Conservation (phyloP, 2,329 filamentous ascomycete genomes). For the Atkinsonella texensis region DNA sequence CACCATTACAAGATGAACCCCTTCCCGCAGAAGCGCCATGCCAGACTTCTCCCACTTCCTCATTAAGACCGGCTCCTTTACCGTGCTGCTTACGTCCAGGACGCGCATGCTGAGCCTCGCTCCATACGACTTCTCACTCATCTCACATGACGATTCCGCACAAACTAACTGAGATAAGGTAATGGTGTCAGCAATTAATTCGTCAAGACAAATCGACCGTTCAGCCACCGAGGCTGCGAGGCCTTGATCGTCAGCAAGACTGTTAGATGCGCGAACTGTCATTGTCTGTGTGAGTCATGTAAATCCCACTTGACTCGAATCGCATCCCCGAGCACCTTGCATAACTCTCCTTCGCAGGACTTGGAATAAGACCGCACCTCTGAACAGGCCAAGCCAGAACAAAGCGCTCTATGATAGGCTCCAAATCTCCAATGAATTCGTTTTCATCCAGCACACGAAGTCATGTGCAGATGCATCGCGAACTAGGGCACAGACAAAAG, state of each 20-base stretch:
- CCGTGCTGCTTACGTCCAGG: slow-evolving; percentile 7
- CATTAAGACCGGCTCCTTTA: not conserved
- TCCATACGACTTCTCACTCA: slow-evolving; percentile 20
- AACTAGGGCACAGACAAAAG: slow-evolving; percentile 38
- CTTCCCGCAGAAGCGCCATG: not conserved
- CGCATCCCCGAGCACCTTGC: not conserved
- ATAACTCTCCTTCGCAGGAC: not conserved
- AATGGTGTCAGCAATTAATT: slow-evolving; percentile 33
- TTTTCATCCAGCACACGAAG: slow-evolving; percentile 42
- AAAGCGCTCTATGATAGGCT: slow-evolving; percentile 37
- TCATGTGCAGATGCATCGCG: slow-evolving; percentile 36
- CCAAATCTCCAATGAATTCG: slow-evolving; percentile 31
- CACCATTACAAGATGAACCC: too few relatives aligned
- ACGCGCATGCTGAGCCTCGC: slow-evolving; percentile 19
- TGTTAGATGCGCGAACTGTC: slow-evolving; percentile 47
- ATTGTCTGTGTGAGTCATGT: slow-evolving; percentile 46
- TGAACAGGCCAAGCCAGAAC: slow-evolving; percentile 44
- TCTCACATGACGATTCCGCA: slow-evolving; percentile 27
- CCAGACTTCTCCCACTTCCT: not conserved
- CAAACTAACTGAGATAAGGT: slow-evolving; percentile 40
- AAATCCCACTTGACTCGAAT: slow-evolving; percentile 17
- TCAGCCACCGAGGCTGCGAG: slow-evolving; percentile 48
- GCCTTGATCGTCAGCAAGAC: slow-evolving; percentile 46
- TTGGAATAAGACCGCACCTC: not conserved
- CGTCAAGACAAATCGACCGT: slow-evolving; percentile 43